Conservation (phyloP, 768 basidiomycete species). For the Kondoa malvinella region DNA sequence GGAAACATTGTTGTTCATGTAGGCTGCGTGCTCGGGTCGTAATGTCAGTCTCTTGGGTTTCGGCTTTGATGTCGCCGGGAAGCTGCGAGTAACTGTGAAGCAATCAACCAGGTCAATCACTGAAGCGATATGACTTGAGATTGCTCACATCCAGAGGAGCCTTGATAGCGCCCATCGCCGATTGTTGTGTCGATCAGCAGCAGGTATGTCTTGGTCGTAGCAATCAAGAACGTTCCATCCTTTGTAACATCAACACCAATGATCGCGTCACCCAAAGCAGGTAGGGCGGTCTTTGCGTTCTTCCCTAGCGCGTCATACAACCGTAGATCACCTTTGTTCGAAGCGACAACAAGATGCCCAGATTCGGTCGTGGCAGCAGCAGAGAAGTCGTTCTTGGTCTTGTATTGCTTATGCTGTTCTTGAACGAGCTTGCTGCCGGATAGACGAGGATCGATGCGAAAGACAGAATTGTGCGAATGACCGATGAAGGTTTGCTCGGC, state of each 20-base stretch:
- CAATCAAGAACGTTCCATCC: slow-evolving; percentile 83
- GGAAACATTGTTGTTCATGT: slow-evolving; percentile 63
- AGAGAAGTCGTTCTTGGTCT: slow-evolving; percentile 85
- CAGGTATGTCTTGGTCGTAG: slow-evolving; percentile 84
- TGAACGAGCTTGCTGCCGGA: slow-evolving; percentile 86
- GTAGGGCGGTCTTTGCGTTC: slow-evolving; percentile 94
- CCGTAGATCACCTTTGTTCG: slow-evolving; percentile 89
- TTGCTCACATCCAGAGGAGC: not conserved
- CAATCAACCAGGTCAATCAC: slow-evolving; percentile 33
- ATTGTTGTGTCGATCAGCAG: slow-evolving; percentile 88
- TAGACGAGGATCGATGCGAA: slow-evolving; percentile 92
- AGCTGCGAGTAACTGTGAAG: slow-evolving; percentile 84
- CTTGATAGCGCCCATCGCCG: not conserved
- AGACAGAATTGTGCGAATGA: slow-evolving; percentile 79
- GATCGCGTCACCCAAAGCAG: slow-evolving; percentile 87
- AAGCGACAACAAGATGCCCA: slow-evolving; percentile 80
- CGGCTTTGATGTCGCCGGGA: slow-evolving; percentile 87
- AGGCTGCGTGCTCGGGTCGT: slow-evolving; percentile 77
- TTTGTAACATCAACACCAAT: slow-evolving; percentile 85
- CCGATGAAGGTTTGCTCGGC: slow-evolving; percentile 85
- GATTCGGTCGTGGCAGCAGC: slow-evolving; percentile 69
- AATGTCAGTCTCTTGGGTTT: slow-evolving; percentile 73
- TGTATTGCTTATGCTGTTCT: slow-evolving; percentile 88
- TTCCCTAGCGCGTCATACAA: slow-evolving; percentile 92
- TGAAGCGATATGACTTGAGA: not conserved